Evolutionary conservation across 106 monocot species (phyloP).

Genomic region (Gastrodia elata): DNA sequence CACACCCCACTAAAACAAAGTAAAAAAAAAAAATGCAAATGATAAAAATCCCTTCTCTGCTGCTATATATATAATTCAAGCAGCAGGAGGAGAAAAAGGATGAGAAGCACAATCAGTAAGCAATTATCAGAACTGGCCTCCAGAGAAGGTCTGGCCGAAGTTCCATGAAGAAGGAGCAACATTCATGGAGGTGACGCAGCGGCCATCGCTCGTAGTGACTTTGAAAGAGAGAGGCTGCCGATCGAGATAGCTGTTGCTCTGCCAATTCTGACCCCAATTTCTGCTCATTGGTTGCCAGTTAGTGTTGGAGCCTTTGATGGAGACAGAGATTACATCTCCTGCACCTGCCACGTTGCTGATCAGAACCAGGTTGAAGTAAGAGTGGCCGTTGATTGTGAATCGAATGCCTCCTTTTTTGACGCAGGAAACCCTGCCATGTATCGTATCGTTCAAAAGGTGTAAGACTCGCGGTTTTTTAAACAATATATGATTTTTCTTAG

Average conservation of each 20-base stretch:
- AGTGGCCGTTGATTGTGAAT: conserved; percentile 74
- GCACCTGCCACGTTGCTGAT: conserved; percentile 74
- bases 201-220: conserved; percentile 41
- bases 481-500: no score
- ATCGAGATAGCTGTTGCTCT: conserved; percentile 35
- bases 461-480: no score
- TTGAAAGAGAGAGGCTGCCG: conserved; percentile 51
- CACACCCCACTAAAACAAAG: not conserved
- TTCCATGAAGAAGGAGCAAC: conserved; percentile 42
- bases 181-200: conserved; percentile 24
- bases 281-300: conserved; percentile 65
- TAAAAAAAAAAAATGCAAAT: no score
- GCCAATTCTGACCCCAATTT: conserved; percentile 79
- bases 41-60: conserved; percentile 2
- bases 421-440: conserved; percentile 51
- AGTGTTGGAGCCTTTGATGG: conserved; percentile 42
- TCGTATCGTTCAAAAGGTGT: no score
- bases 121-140: conserved; percentile 45
- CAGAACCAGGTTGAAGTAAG: conserved; percentile 76
- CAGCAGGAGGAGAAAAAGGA: not conserved
- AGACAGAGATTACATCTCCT: conserved; percentile 47
- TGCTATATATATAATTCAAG: not conserved
- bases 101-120: not conserved
- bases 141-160: conserved; percentile 66
- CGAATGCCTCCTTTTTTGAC: conserved; percentile 49